Base-by-base conservation (phyloP, 2,329 filamentous ascomycete species). In the Pseudopithomyces chartarum region DNA sequence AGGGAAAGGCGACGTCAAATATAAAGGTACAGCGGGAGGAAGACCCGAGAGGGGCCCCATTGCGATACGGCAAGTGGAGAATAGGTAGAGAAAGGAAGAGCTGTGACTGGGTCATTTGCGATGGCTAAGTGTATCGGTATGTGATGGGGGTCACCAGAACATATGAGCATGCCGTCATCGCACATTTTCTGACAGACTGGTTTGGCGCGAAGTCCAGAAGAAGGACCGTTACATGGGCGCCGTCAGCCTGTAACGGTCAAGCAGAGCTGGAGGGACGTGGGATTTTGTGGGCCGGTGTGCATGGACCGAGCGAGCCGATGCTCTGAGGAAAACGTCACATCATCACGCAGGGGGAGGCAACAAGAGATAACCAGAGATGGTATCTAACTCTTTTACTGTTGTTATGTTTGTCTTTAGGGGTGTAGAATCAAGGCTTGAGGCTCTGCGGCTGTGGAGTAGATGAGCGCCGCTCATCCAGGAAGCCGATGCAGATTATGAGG, bases 141-240 rank as follows among this genome's bases (percentile, higher is more conserved):
- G 33, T 22, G 29, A 45, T 19, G 17, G 2, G 19, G 45, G 23
- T 54, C 34, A 53, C 34, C 51, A 39, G 47, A 23, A 19, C 45
- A 54, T 19, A 12, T 36, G 40, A 11, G n/a, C 32, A 60, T 60
- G 40, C 32, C 61, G 59, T 64, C 61, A 64, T 64, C 48, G 56
- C 46, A 62, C 59, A 57, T 50, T 15, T 42, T 46, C 45, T 38
- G 39, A 38, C 51, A 39, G 43, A 33, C 33, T 38, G 17, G 20
- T 36, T 26, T 50, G 19, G 51, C 46, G 36, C 29, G 47, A 48
- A 17, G 19, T 33, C 20, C 11, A 22, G 13, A 19, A 26, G 33
- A 34, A 38, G 17, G 20, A 15, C 19, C 23, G 19, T 29, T 47
- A 5, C 20, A 48, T 38, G 8, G 46, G 11, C 15, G 20, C 39